Conservation (phyloP, 129 eudicot genomes). For the Smallanthus sonchifolius region DNA sequence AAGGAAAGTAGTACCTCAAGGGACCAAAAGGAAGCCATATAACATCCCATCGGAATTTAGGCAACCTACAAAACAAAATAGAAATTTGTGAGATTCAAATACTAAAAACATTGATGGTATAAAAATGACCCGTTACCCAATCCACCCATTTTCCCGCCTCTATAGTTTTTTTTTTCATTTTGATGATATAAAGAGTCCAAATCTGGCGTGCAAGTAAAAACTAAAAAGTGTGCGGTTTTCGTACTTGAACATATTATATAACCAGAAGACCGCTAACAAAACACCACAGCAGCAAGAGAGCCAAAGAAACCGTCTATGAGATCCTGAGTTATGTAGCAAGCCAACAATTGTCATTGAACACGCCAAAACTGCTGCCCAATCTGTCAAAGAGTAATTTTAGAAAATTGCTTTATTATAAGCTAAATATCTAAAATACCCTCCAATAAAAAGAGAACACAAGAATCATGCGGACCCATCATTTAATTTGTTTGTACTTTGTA, state of each 20-base stretch:
- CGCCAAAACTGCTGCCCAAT: conserved; percentile 62
- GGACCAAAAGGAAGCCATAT: conserved; percentile 94
- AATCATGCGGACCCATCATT: background rate
- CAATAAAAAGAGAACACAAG: background rate
- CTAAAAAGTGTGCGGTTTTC: background rate
- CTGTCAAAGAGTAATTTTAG: conserved; percentile 34
- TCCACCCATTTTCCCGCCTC: background rate
- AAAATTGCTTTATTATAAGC: background rate
- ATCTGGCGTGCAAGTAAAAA: background rate
- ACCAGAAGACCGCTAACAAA: conserved; percentile 71
- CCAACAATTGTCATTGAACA: conserved; percentile 64
- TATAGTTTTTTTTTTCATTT: background rate
- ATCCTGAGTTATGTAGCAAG: conserved; percentile 50
- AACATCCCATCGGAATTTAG: conserved; percentile 79
- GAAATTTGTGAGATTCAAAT: background rate
- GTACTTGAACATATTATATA: conserved; percentile 75
- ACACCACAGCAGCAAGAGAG: conserved; percentile 53
- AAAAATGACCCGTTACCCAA: background rate
- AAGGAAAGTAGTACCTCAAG: conserved; percentile 41
- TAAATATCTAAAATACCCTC: background rate
- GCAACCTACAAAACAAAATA: conserved; percentile 48
- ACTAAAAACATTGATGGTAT: background rate
- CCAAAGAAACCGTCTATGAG: conserved; percentile 70
- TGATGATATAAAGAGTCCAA: background rate
- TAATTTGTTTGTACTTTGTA: background rate